Percentiles rank a stretch among this genome's conserved stretches.
Evolutionary conservation across 2,329 filamentous ascomycete species (phyloP).

Genomic region (Aspergillus sp.): DNA sequence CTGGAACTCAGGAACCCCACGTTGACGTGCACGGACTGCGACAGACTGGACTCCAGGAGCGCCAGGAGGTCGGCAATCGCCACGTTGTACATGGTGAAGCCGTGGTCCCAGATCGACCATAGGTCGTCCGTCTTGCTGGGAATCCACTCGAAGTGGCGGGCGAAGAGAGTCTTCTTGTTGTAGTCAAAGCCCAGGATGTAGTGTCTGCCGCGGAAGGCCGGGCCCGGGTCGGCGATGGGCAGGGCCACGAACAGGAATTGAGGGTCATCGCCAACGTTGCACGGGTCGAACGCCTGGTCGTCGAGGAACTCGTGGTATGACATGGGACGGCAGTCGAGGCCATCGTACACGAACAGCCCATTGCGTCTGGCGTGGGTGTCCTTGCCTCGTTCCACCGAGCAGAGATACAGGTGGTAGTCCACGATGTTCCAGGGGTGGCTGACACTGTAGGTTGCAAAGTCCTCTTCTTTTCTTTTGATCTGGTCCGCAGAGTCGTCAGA

Average conservation of each 20-base stretch:
- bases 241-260: slow-evolving; percentile 21
- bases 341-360: slow-evolving; percentile 24
- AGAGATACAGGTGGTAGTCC: slow-evolving; percentile 33
- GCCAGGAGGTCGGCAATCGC: slow-evolving; percentile 19
- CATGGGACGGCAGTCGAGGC: slow-evolving; percentile 23
- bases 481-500: slow-evolving; percentile 2
- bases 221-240: slow-evolving; percentile 19
- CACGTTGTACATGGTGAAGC: slow-evolving; percentile 21
- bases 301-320: slow-evolving; percentile 20
- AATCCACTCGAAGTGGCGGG: slow-evolving; percentile 23
- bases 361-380: slow-evolving; percentile 16
- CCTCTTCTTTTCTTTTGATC: background rate
- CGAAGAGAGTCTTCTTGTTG: slow-evolving; percentile 18
- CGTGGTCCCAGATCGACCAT: slow-evolving; percentile 25
- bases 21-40: slow-evolving; percentile 13
- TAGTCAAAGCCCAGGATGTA: slow-evolving; percentile 30
- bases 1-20: slow-evolving; percentile 25
- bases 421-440: slow-evolving; percentile 30
- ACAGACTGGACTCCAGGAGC: slow-evolving; percentile 21
- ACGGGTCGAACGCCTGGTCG: slow-evolving; percentile 5
- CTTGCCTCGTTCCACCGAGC: slow-evolving; percentile 20
- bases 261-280: slow-evolving; percentile 12
- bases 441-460: slow-evolving; percentile 11
- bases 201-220: slow-evolving; percentile 16
- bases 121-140: slow-evolving; percentile 22